Evolutionary conservation across 2,329 filamentous ascomycete species (phyloP), one percentile per base, ranked within the genome.

Genomic region (Cladophialophora exuberans): DNA sequence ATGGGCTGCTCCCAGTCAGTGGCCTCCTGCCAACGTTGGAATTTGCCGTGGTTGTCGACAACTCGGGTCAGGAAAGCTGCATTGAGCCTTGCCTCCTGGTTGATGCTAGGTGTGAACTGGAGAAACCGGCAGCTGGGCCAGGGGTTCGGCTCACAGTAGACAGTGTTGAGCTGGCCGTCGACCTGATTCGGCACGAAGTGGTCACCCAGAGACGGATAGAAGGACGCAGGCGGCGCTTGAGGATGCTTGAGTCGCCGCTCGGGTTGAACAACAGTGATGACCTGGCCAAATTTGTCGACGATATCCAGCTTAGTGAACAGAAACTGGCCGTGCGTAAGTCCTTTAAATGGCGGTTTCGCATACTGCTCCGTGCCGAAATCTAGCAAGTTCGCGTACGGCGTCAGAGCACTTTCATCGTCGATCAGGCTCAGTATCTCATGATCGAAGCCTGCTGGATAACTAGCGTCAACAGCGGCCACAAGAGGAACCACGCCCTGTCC

Each of bases 261-360:
- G 41, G 49, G 26, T 43, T 7, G 3, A 30, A 7, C 15, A 53
- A 39, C 2, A 67, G 64, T 20, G 28, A 76, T 47, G 7, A 65
- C 64, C 43, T 79, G 77, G 1, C 77, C 77, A 41, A 79, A 79
- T 59, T 79, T 79, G 64, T 80, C 77, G 26, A 80, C 65, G 35
- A 80, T 69, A 59, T 77, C 77, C 36, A 81, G 52, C 57, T 78
- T 77, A 2, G 68, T 69, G 56, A 79, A 76, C 7, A 64, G 57
- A 18, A 80, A 66, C 58, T 81, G 78, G 0, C 78, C 78, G 60
- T 81, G 79, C 0, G 72, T 76, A 1, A 70, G 76, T 0, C 72
- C 72, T 57, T 79, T 79, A 62, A 80, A 78, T 0, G 74, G 69
- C 7, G n/a, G n/a, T n/a, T n/a, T 52, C 51, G 30, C 46, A 63